Evolutionary conservation across 164 flowering plant species (phyloP).

Genomic region (Nelumbo lutea): DNA sequence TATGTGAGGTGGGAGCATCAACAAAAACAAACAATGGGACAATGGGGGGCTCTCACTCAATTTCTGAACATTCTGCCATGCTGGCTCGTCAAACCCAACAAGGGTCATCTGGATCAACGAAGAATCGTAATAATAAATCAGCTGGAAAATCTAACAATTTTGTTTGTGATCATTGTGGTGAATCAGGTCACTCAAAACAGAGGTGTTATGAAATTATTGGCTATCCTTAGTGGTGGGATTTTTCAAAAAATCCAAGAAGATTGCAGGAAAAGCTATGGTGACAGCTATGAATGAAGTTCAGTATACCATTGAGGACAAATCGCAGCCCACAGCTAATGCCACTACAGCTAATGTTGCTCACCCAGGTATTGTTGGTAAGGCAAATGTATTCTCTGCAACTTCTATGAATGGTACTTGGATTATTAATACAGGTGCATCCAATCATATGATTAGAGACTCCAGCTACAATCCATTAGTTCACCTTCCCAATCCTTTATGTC

Average conservation of each 20-base stretch:
- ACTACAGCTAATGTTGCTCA: conserved; percentile 1
- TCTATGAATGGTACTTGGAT: no score
- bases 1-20: not conserved
- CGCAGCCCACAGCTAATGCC: conserved; percentile 6
- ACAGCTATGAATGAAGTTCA: no score
- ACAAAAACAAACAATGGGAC: not conserved
- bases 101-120: not conserved
- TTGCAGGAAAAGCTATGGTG: no score
- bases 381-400: no score
- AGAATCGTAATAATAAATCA: not conserved
- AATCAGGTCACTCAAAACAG: conserved; percentile 1
- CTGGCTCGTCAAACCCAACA: not conserved
- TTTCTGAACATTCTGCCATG: not conserved
- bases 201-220: conserved; percentile 10
- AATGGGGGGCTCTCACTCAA: not conserved
- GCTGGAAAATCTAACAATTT: not conserved
- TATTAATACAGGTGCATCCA: no score
- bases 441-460: no score
- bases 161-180: conserved; percentile 9
- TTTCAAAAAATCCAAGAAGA: no score
- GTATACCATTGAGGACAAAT: not conserved
- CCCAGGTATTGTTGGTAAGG: not conserved
- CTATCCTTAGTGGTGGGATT: no score
- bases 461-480: not conserved
- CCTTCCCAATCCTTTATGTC: not conserved